Percentiles rank a stretch among this genome's conserved stretches.
Evolutionary conservation across 805 yeast species (phyloP).

Genomic region (Clavispora fructus): DNA sequence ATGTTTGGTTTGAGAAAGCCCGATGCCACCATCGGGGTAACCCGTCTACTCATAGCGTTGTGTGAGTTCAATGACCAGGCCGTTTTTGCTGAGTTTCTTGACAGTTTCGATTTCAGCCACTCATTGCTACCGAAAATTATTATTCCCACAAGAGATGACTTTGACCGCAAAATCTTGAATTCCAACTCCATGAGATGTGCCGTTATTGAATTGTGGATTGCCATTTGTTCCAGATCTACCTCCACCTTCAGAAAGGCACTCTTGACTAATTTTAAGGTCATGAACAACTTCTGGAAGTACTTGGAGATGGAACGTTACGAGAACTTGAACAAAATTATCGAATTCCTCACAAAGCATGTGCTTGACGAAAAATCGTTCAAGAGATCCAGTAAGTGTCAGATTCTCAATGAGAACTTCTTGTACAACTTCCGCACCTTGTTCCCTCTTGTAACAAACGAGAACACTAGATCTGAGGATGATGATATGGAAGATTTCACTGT

Average conservation of each 20-base stretch:
- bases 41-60: constrained; percentile 52
- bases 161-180: constrained; percentile 29
- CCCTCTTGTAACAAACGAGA: constrained; percentile 4
- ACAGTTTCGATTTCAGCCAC: constrained; percentile 63
- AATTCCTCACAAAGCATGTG: constrained; percentile 45
- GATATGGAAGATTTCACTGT: constrained; percentile 32
- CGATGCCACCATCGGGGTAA: constrained; percentile 53
- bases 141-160: constrained; percentile 43
- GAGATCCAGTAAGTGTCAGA: constrained; percentile 64
- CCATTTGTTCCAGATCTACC: constrained; percentile 40
- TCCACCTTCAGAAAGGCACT: constrained; percentile 62
- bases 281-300: constrained; percentile 64
- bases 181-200: constrained; percentile 48
- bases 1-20: constrained; percentile 57
- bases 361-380: constrained; percentile 56
- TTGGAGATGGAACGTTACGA: constrained; percentile 32
- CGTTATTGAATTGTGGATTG: constrained; percentile 59
- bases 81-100: constrained; percentile 52
- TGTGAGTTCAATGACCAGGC: constrained; percentile 45
- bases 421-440: constrained; percentile 51
- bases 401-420: constrained; percentile 74
- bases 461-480: constrained; percentile 12
- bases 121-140: constrained; percentile 55
- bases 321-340: constrained; percentile 28
- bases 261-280: constrained; percentile 49